Conservation (phyloP, 2,329 filamentous ascomycete species). For the Periconia sp. region DNA sequence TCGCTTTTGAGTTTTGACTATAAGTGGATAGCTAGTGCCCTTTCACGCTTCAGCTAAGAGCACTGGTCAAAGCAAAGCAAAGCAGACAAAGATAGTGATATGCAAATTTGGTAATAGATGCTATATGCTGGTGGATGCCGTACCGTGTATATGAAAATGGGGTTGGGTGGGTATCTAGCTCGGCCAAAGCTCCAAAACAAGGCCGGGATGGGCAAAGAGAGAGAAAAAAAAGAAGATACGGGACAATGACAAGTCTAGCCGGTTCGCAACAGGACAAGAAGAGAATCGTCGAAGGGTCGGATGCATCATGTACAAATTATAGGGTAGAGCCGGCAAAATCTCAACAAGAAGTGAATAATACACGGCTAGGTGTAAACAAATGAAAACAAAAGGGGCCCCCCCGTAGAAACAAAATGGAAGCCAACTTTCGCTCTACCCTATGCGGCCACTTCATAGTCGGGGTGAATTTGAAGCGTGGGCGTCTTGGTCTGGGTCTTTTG, state of each 20-base stretch:
- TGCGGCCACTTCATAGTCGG: slow-evolving; percentile 28
- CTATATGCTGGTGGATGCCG: neutral
- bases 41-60: too few species aligned
- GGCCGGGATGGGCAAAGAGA: neutral
- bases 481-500: slow-evolving; percentile 40
- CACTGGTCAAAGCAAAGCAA: too few species aligned
- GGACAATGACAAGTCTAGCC: neutral
- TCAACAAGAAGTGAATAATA: neutral
- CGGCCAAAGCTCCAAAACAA: neutral
- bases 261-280: neutral
- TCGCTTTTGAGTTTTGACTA: too few species aligned
- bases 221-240: neutral
- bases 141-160: too few species aligned
- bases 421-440: neutral
- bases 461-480: slow-evolving; percentile 43
- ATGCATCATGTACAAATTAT: slow-evolving; percentile 22
- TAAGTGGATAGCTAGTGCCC: too few species aligned
- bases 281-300: slow-evolving; percentile 16
- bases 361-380: slow-evolving; percentile 24
- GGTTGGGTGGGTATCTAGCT: neutral
- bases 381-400: slow-evolving; percentile 12
- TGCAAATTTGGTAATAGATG: neutral
- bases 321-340: neutral
- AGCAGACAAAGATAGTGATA: too few species aligned
- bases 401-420: neutral